Base-by-base conservation (phyloP, 345 rosid species). In the Garcia nutans region DNA sequence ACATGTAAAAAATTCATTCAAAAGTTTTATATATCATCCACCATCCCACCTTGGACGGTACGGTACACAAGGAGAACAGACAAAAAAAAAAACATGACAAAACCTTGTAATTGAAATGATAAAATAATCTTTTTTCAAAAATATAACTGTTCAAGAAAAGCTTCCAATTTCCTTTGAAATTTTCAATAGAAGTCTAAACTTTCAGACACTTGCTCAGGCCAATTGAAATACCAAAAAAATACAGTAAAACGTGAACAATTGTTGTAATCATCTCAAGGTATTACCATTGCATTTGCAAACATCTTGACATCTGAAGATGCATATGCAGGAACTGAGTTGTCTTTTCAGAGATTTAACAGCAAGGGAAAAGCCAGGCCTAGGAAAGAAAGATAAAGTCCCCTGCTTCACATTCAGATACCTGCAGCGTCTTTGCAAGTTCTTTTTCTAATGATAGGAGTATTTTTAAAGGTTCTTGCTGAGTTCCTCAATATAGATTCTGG, bases 391-490 rank as follows among this genome's bases (percentile, higher is more conserved):
- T 17, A 33, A 20, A 70, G 31, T 31, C 19, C 68, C 62, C 28
- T 52, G 74, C 71, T 63, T 37, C 67, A 2, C 57, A 59, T 68
- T 16, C 6, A 17, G 33, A 19, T 1, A 0, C 73, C 73, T 37
- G 41, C 41, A 17, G 63, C 24, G 60, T 56, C 64, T 28, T 42
- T 71, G 70, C 8, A 73, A 47, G 63, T 22, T 59, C 81, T 52
- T 72, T 68, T 78, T 68, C 81, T 59, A 26, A 74, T 74, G 31
- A 78, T 78, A 15, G 81, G 81, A 10, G 70, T 78, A 28, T 78
- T 73, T 62, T 68, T 68, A 23, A 78, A 78, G 17, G 81, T 67
- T 74, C 77, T 78, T 22, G 81, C 81, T 11, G 74, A 67, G 22
- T 68, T 68, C 77, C 77, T 78, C 55, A 78, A 61, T 50, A 68